These are phyloP conservation scores for Nemania abortiva DNA, from an alignment of 2,329 filamentous ascomycete species.

Conservation along the genomic window DNA sequence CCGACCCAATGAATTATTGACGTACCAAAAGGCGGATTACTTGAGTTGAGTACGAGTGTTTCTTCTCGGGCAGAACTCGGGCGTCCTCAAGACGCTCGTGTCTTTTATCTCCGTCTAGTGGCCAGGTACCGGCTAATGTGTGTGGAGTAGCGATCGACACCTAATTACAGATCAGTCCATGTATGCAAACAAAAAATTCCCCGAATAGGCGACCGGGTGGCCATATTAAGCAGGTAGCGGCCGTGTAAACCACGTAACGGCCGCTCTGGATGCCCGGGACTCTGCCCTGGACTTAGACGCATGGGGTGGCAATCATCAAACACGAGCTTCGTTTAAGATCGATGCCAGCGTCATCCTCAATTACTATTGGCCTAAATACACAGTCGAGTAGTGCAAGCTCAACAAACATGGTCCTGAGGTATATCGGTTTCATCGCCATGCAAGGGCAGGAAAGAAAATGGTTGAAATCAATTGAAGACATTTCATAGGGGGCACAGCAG, in stretches of 20 bases:
- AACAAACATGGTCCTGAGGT: constrained; percentile 4
- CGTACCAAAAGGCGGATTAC: not conserved
- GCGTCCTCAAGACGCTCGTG: not conserved
- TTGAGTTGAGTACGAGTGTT: not conserved
- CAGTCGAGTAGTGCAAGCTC: not conserved
- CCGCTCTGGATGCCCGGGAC: no score
- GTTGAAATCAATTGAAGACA: not conserved
- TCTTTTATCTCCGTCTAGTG: not conserved
- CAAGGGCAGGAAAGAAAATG: not conserved
- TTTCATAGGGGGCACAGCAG: not conserved
- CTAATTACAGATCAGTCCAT: not conserved
- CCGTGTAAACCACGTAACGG: not conserved
- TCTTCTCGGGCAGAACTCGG: not conserved
- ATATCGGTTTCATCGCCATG: constrained; percentile 14
- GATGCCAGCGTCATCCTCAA: no score
- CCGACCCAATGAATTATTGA: not conserved
- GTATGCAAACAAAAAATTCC: not conserved
- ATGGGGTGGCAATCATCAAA: not conserved
- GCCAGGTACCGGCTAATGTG: constrained; percentile 23
- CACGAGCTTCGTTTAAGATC: not conserved
- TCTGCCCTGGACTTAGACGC: not conserved
- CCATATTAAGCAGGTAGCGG: no score
- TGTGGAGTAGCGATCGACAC: constrained; percentile 8
- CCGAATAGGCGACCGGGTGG: not conserved
- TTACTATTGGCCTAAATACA: not conserved